Percentiles rank a stretch among this genome's conserved stretches.
Conservation (phyloP, 768 basidiomycete genomes). For the Lactarius sanguifluus region DNA sequence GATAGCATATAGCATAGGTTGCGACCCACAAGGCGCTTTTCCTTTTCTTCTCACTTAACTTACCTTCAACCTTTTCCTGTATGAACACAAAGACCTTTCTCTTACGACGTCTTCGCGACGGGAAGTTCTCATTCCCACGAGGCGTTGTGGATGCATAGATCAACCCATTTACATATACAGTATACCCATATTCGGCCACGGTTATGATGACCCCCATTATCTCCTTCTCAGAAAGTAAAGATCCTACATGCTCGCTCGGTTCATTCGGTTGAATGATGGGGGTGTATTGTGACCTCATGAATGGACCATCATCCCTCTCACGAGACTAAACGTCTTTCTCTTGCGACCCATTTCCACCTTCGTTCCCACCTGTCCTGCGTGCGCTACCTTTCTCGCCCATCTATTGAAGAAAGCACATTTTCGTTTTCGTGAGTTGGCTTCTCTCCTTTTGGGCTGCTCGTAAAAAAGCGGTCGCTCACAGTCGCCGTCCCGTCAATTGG, state of each 20-base stretch:
- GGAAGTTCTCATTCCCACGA: not conserved
- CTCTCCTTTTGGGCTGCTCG: not conserved
- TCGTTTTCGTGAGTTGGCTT: not conserved
- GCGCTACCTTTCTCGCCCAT: not conserved
- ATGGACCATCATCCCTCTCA: not conserved
- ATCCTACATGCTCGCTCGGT: not conserved
- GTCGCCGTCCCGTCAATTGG: not conserved
- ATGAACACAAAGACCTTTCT: not conserved
- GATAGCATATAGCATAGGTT: too few relatives aligned
- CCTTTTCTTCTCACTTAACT: too few relatives aligned
- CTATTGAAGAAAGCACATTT: not conserved
- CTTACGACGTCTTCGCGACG: not conserved
- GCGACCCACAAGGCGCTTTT: not conserved
- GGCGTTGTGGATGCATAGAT: not conserved
- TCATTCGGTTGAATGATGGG: not conserved
- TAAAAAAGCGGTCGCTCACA: conserved; percentile 1
- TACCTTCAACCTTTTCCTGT: not conserved
- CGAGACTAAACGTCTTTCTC: not conserved
- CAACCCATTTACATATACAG: not conserved
- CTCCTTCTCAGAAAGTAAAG: not conserved
- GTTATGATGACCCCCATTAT: not conserved
- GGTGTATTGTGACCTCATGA: not conserved
- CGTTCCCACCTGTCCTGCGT: not conserved
- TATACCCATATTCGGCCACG: not conserved
- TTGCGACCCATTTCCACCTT: not conserved